A percentile compares a stretch with the other conserved stretches of the same genome.
Conservation (phyloP, 2,329 filamentous ascomycete genomes). For the Onygenales sp. region DNA sequence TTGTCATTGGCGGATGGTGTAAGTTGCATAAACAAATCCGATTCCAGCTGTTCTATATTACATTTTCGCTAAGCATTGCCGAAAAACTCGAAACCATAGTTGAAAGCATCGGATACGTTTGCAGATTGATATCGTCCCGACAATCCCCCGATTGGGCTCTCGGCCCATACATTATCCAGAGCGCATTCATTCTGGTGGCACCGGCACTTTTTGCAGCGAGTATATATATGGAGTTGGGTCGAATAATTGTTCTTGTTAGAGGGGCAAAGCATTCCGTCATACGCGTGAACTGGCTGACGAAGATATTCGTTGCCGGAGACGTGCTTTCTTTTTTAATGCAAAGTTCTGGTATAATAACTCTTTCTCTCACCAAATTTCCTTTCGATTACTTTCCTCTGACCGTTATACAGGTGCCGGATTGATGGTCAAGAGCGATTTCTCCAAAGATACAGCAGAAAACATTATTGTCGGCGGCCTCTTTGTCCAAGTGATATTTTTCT, state of each 20-base stretch:
- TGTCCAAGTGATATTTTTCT: conserved; percentile 47
- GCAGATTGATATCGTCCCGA: conserved; percentile 31
- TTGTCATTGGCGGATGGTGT: conserved; percentile 5
- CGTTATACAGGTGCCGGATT: not conserved
- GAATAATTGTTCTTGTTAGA: conserved; percentile 32
- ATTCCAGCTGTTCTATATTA: not conserved
- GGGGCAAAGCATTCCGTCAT: conserved; percentile 34
- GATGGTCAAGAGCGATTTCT: not conserved
- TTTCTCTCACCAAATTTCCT: not conserved
- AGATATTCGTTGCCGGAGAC: conserved; percentile 38
- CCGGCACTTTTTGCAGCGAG: conserved; percentile 39
- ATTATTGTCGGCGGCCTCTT: conserved; percentile 46
- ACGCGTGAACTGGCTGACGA: conserved; percentile 34
- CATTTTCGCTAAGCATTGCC: not conserved
- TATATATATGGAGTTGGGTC: conserved; percentile 39
- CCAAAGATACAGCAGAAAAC: conserved; percentile 2
- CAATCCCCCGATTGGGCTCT: conserved; percentile 36
- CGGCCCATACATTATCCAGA: conserved; percentile 32
- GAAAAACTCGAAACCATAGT: conserved; percentile 24
- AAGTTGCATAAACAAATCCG: not conserved
- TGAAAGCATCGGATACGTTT: conserved; percentile 42
- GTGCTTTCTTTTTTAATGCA: conserved; percentile 39
- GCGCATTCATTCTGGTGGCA: conserved; percentile 36
- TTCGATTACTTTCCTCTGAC: not conserved
- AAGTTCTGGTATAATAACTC: conserved; percentile 5